Percentiles rank a stretch among this genome's conserved stretches.
These are phyloP conservation scores for Aotearoamyces nothofagi DNA, from an alignment of 2,329 filamentous ascomycete species.

Conservation along the genomic window DNA sequence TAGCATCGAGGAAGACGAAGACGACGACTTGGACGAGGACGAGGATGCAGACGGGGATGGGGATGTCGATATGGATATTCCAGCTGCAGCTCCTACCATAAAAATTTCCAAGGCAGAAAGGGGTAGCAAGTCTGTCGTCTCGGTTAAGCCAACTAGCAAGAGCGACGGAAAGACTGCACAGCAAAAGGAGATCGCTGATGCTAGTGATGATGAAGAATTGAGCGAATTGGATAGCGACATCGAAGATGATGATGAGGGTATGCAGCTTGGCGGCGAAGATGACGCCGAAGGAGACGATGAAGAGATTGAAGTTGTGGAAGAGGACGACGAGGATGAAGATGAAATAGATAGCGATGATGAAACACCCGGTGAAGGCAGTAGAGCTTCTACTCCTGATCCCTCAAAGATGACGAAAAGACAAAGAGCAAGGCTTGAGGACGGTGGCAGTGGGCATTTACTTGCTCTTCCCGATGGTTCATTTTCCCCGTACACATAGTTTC, in stretches of 20 bases:
- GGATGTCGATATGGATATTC: slow-evolving; percentile 18
- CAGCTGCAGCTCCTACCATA: slow-evolving; percentile 16
- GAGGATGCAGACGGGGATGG: slow-evolving; percentile 20
- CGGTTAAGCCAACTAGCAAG: slow-evolving; percentile 12
- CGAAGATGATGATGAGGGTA: slow-evolving; percentile 29
- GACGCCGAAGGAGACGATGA: slow-evolving; percentile 31
- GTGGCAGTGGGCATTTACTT: slow-evolving; percentile 26
- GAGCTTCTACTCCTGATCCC: slow-evolving; percentile 43
- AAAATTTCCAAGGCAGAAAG: slow-evolving; percentile 15
- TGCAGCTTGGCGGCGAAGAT: slow-evolving; percentile 22
- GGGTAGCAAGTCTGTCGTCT: slow-evolving; percentile 12
- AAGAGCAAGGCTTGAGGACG: slow-evolving; percentile 39
- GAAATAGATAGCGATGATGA: slow-evolving; percentile 16
- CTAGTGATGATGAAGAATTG: slow-evolving; percentile 20
- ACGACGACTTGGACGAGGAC: slow-evolving; percentile 26
- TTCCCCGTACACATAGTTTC: neutral
- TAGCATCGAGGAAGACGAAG: slow-evolving; percentile 24
- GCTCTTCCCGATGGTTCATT: slow-evolving; percentile 24
- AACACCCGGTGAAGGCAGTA: slow-evolving; percentile 31
- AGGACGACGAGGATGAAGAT: slow-evolving; percentile 18
- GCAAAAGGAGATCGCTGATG: slow-evolving; percentile 15
- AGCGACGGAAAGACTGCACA: slow-evolving; percentile 12
- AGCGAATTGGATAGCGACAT: slow-evolving; percentile 18
- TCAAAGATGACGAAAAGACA: slow-evolving; percentile 56
- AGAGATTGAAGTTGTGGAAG: slow-evolving; percentile 22